phyloP scores from a whole-genome alignment of 345 rosid genomes.

The Linum trigynum region DNA sequence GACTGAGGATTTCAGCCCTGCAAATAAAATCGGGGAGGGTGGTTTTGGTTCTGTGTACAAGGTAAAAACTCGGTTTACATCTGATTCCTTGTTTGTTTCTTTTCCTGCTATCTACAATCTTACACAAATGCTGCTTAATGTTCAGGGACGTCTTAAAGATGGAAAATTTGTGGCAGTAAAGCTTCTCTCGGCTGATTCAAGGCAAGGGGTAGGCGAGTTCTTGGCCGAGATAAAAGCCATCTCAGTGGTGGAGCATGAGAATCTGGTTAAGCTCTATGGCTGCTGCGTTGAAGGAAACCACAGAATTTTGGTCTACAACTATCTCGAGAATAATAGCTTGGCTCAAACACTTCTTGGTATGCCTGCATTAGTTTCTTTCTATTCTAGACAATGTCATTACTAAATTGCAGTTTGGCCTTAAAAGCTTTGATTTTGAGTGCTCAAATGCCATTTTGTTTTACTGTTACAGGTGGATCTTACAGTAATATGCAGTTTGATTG shows the following conservation, averaged over 20 bases:
- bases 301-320: constrained; percentile 60
- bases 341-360: constrained; percentile 60
- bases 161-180: constrained; percentile 49
- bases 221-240: constrained; percentile 56
- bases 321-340: constrained; percentile 65
- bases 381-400: too few species aligned
- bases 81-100: not conserved
- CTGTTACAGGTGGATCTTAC: constrained; percentile 28
- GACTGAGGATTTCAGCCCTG: constrained; percentile 36
- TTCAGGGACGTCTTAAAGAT: constrained; percentile 49
- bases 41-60: constrained; percentile 69
- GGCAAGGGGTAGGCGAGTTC: constrained; percentile 58
- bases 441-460: constrained; percentile 1
- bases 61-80: constrained; percentile 30
- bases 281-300: constrained; percentile 56
- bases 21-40: constrained; percentile 60
- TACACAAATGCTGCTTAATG: constrained; percentile 4
- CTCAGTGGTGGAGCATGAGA: constrained; percentile 42
- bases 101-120: not conserved
- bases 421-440: not conserved
- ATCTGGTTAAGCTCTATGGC: constrained; percentile 53
- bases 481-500: constrained; percentile 46
- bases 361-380: not conserved
- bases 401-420: constrained; percentile 2
- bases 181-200: constrained; percentile 51